Percentiles rank a stretch among this genome's conserved stretches.
These are phyloP conservation scores for Fraxinus cuspidata DNA, from an alignment of 257 asterid species.

Conservation along the genomic window DNA sequence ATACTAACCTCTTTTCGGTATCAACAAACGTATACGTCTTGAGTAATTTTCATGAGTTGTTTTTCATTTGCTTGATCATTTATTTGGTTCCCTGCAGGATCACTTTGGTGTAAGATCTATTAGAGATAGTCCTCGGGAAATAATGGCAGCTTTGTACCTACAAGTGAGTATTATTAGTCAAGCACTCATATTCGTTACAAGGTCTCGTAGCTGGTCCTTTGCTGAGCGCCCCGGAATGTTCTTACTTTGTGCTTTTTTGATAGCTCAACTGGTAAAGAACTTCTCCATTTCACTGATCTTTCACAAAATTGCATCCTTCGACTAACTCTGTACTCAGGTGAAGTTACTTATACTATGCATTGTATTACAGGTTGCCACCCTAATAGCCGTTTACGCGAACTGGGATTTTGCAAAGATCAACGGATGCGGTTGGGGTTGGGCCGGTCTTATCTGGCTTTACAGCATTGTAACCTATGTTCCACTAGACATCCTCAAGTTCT, in stretches of 20 bases:
- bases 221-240: conserved; percentile 82
- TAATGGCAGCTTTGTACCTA: conserved; percentile 81
- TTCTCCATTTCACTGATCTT: neutral
- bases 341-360: too few species aligned
- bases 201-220: conserved; percentile 90
- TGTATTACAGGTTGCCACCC: conserved; percentile 65
- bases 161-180: conserved; percentile 94
- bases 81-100: conserved; percentile 38
- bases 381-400: conserved; percentile 83
- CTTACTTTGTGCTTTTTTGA: conserved; percentile 58
- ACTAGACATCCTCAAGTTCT: conserved; percentile 76
- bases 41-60: neutral
- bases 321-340: neutral
- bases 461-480: conserved; percentile 69
- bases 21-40: neutral
- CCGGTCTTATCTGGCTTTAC: conserved; percentile 87
- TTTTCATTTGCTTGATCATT: neutral
- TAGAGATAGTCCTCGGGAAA: conserved; percentile 51
- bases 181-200: conserved; percentile 87
- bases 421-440: conserved; percentile 99
- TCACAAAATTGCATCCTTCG: neutral
- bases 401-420: conserved; percentile 83
- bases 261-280: conserved; percentile 79
- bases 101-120: conserved; percentile 63
- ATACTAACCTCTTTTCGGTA: conserved; percentile 75